These are phyloP conservation scores for Dianthus caryophyllus DNA, from an alignment of 148 eudicot species.

Conservation along the genomic window DNA sequence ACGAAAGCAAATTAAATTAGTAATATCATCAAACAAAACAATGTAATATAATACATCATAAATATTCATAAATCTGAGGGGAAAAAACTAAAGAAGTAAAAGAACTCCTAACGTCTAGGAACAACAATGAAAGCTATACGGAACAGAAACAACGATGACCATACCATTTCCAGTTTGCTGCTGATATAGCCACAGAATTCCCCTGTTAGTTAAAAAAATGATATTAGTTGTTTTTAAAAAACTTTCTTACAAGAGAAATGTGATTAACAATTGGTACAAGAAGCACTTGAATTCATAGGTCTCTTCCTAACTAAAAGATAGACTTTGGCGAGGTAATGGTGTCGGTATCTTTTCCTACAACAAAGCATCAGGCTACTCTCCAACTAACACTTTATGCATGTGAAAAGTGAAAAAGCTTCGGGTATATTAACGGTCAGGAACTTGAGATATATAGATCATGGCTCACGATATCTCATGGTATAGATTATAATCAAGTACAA, in stretches of 20 bases:
- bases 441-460: too few relatives aligned
- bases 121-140: constrained; percentile 16
- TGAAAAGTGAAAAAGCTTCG: background rate
- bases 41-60: background rate
- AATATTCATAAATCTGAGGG: background rate
- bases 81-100: background rate
- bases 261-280: background rate
- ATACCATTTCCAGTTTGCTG: constrained; percentile 85
- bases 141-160: constrained; percentile 27
- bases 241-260: constrained; percentile 12
- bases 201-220: constrained; percentile 52
- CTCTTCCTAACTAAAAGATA: background rate
- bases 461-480: too few relatives aligned
- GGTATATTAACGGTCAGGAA: background rate
- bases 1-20: background rate
- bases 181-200: constrained; percentile 67
- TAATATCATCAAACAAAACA: background rate
- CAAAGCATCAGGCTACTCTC: background rate
- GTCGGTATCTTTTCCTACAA: too few relatives aligned
- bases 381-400: background rate
- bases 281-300: constrained; percentile 6
- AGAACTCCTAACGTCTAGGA: constrained; percentile 4
- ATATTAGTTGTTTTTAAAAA: constrained; percentile 25
- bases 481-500: too few relatives aligned
- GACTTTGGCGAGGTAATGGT: background rate